A percentile compares a stretch with the other conserved stretches of the same genome.
These are phyloP conservation scores for Monilinia fructigena DNA, from an alignment of 2,329 filamentous ascomycete species.

Conservation along the genomic window DNA sequence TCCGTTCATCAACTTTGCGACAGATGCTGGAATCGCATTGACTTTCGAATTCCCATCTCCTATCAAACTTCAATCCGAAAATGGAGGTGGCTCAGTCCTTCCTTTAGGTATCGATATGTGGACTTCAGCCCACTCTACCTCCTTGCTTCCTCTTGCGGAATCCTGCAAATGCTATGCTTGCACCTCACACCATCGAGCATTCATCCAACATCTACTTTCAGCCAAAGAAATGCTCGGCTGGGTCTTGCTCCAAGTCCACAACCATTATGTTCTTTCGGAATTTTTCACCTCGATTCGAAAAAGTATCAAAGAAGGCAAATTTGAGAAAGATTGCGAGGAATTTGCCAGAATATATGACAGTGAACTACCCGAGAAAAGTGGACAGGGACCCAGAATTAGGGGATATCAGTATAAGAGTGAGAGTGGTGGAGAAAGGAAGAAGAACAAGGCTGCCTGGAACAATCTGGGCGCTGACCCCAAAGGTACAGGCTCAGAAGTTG, in stretches of 20 bases:
- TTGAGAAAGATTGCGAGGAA: slow-evolving; percentile 50
- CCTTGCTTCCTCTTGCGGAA: slow-evolving; percentile 59
- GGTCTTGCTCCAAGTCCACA: slow-evolving; percentile 90
- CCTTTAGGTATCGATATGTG: slow-evolving; percentile 80
- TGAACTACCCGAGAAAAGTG: slow-evolving; percentile 70
- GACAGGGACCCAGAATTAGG: slow-evolving; percentile 73
- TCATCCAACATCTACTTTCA: slow-evolving; percentile 79
- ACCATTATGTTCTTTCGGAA: slow-evolving; percentile 66
- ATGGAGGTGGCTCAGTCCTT: slow-evolving; percentile 30
- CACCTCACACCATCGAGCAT: slow-evolving; percentile 79
- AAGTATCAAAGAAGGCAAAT: slow-evolving; percentile 58
- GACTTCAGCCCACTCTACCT: slow-evolving; percentile 58
- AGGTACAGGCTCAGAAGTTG: slow-evolving; percentile 11
- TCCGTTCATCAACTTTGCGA: slow-evolving; percentile 70
- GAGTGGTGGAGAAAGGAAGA: slow-evolving; percentile 57
- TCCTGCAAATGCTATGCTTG: slow-evolving; percentile 82
- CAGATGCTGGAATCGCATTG: slow-evolving; percentile 83
- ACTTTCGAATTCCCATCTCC: slow-evolving; percentile 69
- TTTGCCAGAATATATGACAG: slow-evolving; percentile 62
- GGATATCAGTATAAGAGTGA: slow-evolving; percentile 80
- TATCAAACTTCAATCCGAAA: slow-evolving; percentile 18
- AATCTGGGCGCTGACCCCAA: slow-evolving; percentile 46
- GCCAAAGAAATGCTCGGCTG: slow-evolving; percentile 97
- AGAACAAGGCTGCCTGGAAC: slow-evolving; percentile 64
- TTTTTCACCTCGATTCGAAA: slow-evolving; percentile 73